Evolutionary conservation across 2,329 filamentous ascomycete species (phyloP).

Genomic region (Seiridium cupressi): DNA sequence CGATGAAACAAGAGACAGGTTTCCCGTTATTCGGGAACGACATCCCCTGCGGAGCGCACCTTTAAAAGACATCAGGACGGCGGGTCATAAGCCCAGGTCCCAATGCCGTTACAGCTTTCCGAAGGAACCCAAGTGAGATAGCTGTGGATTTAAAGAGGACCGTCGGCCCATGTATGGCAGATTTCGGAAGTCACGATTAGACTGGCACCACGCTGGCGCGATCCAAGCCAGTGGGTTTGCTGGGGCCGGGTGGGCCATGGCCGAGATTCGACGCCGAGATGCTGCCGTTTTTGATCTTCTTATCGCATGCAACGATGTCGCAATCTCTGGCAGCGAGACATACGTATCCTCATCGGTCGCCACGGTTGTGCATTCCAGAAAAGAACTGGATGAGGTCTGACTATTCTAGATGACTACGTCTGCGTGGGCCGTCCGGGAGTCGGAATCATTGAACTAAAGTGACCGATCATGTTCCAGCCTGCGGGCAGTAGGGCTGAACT

Average conservation of each 20-base stretch:
- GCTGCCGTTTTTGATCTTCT: background rate
- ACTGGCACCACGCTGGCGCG: conserved; percentile 1
- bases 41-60: background rate
- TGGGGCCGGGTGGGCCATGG: background rate
- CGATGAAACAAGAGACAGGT: background rate
- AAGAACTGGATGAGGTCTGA: no score
- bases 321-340: background rate
- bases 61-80: background rate
- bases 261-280: conserved; percentile 2
- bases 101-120: conserved; percentile 3
- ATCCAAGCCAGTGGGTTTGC: conserved; percentile 2
- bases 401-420: no score
- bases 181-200: background rate
- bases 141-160: background rate
- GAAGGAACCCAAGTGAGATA: background rate
- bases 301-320: background rate
- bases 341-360: no score
- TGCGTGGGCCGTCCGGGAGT: no score
- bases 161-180: background rate
- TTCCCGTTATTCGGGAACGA: background rate
- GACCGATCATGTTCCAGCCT: no score
- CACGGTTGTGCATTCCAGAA: no score
- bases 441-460: no score
- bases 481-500: no score
- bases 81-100: background rate